A percentile compares a stretch with the other conserved stretches of the same genome.
Conservation (phyloP, 2,329 filamentous ascomycete genomes). For the Cytospora piceae region DNA sequence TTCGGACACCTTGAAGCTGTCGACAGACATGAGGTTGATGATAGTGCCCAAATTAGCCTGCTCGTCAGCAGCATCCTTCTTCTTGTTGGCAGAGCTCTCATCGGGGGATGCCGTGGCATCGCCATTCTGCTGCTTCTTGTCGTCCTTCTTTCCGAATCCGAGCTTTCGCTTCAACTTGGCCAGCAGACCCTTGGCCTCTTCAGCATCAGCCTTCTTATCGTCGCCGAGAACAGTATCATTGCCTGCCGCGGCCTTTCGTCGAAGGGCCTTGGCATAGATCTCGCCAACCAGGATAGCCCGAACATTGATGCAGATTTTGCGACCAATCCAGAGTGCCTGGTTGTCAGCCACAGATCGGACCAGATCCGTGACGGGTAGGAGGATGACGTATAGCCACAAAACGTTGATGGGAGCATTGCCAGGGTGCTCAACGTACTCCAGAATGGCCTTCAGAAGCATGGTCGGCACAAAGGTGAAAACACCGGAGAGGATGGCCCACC, state of each 20-base stretch:
- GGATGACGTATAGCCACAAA: constrained; percentile 92
- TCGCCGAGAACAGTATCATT: constrained; percentile 73
- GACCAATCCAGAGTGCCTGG: constrained; percentile 88
- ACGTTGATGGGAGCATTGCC: constrained; percentile 77
- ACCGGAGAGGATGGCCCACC: constrained; percentile 78
- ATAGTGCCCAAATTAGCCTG: constrained; percentile 97
- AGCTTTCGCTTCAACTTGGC: constrained; percentile 59
- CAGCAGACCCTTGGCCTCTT: constrained; percentile 47
- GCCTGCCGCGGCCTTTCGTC: constrained; percentile 83
- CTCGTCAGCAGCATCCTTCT: constrained; percentile 56
- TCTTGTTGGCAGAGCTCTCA: constrained; percentile 24
- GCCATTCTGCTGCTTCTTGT: constrained; percentile 51
- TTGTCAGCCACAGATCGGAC: constrained; percentile 82
- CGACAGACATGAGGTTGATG: constrained; percentile 99
- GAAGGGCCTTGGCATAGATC: constrained; percentile 93
- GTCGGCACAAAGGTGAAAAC: constrained; percentile 91
- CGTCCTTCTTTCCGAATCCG: constrained; percentile 62
- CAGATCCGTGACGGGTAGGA: constrained; percentile 82
- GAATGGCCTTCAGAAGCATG: constrained; percentile 83
- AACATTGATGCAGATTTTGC: constrained; percentile 90
- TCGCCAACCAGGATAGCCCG: constrained; percentile 96
- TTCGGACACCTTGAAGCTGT: constrained; percentile 98
- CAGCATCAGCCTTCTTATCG: constrained; percentile 43
- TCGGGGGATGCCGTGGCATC: constrained; percentile 28
- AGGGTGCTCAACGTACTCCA: constrained; percentile 91